phyloP scores from a whole-genome alignment of 2,329 filamentous ascomycete species.

The Colletotrichum sp. region DNA sequence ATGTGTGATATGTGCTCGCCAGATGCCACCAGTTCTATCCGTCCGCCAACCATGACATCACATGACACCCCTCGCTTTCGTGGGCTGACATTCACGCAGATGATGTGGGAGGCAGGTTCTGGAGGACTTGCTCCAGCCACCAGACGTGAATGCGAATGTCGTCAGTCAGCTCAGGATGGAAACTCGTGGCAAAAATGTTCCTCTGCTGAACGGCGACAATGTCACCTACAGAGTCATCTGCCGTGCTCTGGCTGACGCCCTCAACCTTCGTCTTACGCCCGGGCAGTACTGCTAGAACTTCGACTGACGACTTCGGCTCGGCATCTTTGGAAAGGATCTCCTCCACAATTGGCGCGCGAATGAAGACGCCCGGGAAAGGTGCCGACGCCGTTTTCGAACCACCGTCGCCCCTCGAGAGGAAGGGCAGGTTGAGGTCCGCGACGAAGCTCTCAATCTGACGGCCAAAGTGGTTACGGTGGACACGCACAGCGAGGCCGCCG shows the following conservation, averaged over 20 bases:
- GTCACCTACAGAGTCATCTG: conserved; percentile 61
- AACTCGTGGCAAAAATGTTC: conserved; percentile 93
- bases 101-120: not conserved
- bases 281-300: conserved; percentile 58
- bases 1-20: not conserved
- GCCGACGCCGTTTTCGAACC: conserved; percentile 13
- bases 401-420: conserved; percentile 53
- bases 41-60: not conserved
- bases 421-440: conserved; percentile 73
- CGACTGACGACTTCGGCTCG: conserved; percentile 39
- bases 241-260: conserved; percentile 40
- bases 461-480: conserved; percentile 95
- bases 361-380: conserved; percentile 88
- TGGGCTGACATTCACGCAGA: not conserved
- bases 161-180: conserved; percentile 90
- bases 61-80: not conserved
- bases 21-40: not conserved
- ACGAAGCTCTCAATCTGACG: conserved; percentile 93
- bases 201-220: conserved; percentile 90
- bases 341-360: conserved; percentile 92
- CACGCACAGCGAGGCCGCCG: conserved; percentile 86
- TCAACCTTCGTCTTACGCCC: conserved; percentile 40
- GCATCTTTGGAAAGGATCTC: conserved; percentile 63
- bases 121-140: conserved; percentile 77
- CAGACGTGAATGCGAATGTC: conserved; percentile 90